phyloP scores from a whole-genome alignment of 2,329 filamentous ascomycete species.

The Fusarium pseudonygamai region DNA sequence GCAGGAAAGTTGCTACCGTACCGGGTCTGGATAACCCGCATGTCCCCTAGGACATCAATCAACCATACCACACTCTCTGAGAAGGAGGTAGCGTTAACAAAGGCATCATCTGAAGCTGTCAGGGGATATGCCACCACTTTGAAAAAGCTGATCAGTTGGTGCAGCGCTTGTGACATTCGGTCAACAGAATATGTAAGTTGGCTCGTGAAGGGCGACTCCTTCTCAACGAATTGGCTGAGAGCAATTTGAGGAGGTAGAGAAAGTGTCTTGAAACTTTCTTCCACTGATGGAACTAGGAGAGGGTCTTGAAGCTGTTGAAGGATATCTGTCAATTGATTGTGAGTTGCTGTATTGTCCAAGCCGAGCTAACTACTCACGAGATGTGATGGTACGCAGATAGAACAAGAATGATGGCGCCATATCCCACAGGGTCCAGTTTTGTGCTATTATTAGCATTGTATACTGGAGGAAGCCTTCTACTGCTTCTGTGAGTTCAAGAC shows the following conservation, averaged over 20 bases:
- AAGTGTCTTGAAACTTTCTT: slow-evolving; percentile 43
- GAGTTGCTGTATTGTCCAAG: not conserved
- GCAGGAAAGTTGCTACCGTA: slow-evolving; percentile 47
- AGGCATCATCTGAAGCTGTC: slow-evolving; percentile 46
- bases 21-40: slow-evolving; percentile 53
- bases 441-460: slow-evolving; percentile 56
- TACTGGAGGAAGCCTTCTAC: slow-evolving; percentile 65
- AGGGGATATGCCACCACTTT: slow-evolving; percentile 55
- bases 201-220: slow-evolving; percentile 31
- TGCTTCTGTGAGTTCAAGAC: slow-evolving; percentile 57
- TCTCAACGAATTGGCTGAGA: slow-evolving; percentile 49
- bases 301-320: slow-evolving; percentile 50
- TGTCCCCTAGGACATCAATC: slow-evolving; percentile 57
- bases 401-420: slow-evolving; percentile 53
- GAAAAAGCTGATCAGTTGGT: slow-evolving; percentile 57
- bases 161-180: slow-evolving; percentile 55
- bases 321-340: slow-evolving; percentile 39
- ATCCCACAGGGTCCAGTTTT: slow-evolving; percentile 59
- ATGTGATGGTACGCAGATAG: slow-evolving; percentile 61
- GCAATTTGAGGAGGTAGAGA: slow-evolving; percentile 53
- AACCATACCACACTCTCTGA: slow-evolving; percentile 59
- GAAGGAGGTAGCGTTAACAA: slow-evolving; percentile 47
- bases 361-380: slow-evolving; percentile 50
- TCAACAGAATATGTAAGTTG: slow-evolving; percentile 53
- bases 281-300: slow-evolving; percentile 38